Conservation (phyloP, 169 alveolate genomes). For the Cyclospora cayetanensis region DNA sequence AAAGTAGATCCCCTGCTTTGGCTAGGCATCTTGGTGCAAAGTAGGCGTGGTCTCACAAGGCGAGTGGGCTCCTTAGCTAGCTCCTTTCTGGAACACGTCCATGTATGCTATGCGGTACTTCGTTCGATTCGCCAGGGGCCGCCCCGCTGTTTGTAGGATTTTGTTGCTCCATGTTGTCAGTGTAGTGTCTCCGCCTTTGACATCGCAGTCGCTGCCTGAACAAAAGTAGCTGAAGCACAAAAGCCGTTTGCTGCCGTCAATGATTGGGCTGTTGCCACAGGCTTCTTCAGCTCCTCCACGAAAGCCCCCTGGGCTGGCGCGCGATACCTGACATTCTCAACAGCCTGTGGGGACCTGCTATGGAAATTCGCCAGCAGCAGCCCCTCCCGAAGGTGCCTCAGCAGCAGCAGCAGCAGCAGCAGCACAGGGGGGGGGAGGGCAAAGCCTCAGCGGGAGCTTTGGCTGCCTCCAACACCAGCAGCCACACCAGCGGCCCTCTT, state of each 20-base stretch:
- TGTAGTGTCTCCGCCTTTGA: not conserved
- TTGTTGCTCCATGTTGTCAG: not conserved
- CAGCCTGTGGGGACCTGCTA: slow-evolving; percentile 75
- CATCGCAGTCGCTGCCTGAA: not conserved
- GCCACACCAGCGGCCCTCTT: not conserved
- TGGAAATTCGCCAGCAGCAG: slow-evolving; percentile 75
- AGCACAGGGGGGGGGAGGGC: not conserved
- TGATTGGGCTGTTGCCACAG: too few species aligned
- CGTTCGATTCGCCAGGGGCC: too few species aligned
- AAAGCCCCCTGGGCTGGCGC: slow-evolving; percentile 73
- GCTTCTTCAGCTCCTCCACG: slow-evolving; percentile 66
- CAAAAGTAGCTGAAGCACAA: too few species aligned
- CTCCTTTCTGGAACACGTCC: too few species aligned
- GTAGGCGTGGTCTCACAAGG: too few species aligned
- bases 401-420: slow-evolving; percentile 44
- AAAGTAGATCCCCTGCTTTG: too few species aligned
- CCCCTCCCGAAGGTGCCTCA: not conserved
- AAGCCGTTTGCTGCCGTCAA: not conserved
- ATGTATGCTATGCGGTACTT: too few species aligned
- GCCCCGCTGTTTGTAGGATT: not conserved
- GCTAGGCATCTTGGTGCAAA: too few species aligned
- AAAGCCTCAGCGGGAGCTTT: not conserved
- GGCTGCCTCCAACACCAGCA: not conserved
- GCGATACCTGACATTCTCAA: slow-evolving; percentile 56
- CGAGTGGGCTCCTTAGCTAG: too few species aligned